A percentile compares a stretch with the other conserved stretches of the same genome.
Conservation (phyloP, 1,139 yeast species). For the Debaryomyces coudertii region DNA sequence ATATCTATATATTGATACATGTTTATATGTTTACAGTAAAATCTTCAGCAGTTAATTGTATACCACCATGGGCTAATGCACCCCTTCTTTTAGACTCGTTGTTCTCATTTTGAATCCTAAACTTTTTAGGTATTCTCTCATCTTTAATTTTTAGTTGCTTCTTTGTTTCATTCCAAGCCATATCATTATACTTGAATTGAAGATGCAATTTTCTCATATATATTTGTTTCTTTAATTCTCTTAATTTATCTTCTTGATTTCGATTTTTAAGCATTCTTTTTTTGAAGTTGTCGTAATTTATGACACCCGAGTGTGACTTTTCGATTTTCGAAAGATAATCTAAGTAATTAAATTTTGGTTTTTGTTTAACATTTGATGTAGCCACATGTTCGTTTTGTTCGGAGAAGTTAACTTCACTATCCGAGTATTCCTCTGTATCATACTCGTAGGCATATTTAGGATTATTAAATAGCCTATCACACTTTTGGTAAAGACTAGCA, state of each 20-base stretch:
- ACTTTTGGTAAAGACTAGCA: slow-evolving; percentile 21
- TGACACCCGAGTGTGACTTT: not conserved
- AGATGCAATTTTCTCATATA: slow-evolving; percentile 14
- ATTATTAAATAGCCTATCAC: slow-evolving; percentile 28
- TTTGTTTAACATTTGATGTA: not conserved
- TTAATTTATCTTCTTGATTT: slow-evolving; percentile 3
- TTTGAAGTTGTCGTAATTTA: slow-evolving; percentile 9
- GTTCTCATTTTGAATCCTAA: slow-evolving; percentile 9
- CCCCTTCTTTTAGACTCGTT: slow-evolving; percentile 9
- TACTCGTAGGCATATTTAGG: slow-evolving; percentile 28
- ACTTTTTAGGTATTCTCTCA: slow-evolving; percentile 4
- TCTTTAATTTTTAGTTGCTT: slow-evolving; percentile 2
- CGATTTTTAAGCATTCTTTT: slow-evolving; percentile 8
- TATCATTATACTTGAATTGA: slow-evolving; percentile 8
- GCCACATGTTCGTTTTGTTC: slow-evolving; percentile 7
- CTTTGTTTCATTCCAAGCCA: slow-evolving; percentile 14
- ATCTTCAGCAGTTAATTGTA: slow-evolving; percentile 12
- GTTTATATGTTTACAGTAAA: slow-evolving; percentile 11
- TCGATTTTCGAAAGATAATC: slow-evolving; percentile 8
- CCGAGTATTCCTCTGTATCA: slow-evolving; percentile 13
- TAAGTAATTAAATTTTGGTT: not conserved
- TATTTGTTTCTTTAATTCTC: slow-evolving; percentile 9
- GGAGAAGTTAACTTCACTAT: slow-evolving; percentile 5
- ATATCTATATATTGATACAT: slow-evolving; percentile 1
- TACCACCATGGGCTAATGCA: slow-evolving; percentile 17